Evolutionary conservation across 805 yeast genomes (phyloP).

Genomic region (Wickerhamomyces subpelliculosus): DNA sequence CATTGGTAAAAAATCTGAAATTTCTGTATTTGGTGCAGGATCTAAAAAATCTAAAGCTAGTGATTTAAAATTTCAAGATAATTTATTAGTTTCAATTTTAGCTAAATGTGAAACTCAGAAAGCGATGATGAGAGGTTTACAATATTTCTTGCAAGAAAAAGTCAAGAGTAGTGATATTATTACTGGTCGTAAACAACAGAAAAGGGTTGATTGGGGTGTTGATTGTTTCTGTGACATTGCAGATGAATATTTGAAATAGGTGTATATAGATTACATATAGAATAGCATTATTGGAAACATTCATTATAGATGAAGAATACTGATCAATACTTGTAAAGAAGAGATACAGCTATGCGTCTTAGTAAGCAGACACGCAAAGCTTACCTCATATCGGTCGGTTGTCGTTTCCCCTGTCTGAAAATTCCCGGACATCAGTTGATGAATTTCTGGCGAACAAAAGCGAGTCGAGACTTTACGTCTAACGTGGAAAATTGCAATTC

Average conservation of each 20-base stretch:
- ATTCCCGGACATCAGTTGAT: too few relatives aligned
- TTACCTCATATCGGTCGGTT: too few relatives aligned
- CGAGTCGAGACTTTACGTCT: too few relatives aligned
- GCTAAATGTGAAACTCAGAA: constrained; percentile 53
- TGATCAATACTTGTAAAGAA: too few relatives aligned
- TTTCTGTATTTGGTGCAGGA: constrained; percentile 20
- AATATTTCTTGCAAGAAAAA: constrained; percentile 46
- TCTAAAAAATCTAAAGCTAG: constrained; percentile 27
- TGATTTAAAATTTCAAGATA: constrained; percentile 37
- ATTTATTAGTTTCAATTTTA: constrained; percentile 39
- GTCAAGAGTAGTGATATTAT: constrained; percentile 41
- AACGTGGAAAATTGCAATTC: too few relatives aligned
- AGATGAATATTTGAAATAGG: constrained; percentile 31
- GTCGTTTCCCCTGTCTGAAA: too few relatives aligned
- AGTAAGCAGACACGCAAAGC: too few relatives aligned
- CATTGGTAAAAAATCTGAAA: constrained; percentile 56
- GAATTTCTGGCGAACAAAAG: too few relatives aligned
- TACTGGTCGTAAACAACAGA: constrained; percentile 46
- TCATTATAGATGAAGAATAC: background rate
- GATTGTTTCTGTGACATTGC: constrained; percentile 47
- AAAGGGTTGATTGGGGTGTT: constrained; percentile 63
- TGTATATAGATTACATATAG: constrained; percentile 1
- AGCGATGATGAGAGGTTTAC: constrained; percentile 57
- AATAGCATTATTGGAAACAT: too few relatives aligned
- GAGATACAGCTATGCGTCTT: too few relatives aligned